Conservation (phyloP, 1,139 yeast genomes). For the Geotrichum klebahnii region DNA sequence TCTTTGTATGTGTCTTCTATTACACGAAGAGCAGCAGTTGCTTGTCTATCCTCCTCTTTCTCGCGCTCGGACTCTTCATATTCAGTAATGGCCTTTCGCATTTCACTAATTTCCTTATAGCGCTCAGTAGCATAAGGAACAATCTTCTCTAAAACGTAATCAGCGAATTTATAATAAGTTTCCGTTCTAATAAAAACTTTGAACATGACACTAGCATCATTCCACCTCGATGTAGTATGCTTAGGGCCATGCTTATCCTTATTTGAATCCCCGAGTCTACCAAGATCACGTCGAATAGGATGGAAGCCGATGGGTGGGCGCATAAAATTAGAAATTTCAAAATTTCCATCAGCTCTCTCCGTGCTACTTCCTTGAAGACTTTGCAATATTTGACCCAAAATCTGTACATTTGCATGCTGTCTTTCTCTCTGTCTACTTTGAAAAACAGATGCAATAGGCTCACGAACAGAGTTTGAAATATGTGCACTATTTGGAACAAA, state of each 20-base stretch:
- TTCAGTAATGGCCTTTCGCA: constrained; percentile 17
- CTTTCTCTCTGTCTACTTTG: neutral
- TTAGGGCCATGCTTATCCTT: constrained; percentile 38
- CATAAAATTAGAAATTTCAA: constrained; percentile 8
- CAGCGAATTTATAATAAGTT: constrained; percentile 48
- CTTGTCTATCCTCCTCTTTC: constrained; percentile 37
- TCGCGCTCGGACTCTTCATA: constrained; percentile 27
- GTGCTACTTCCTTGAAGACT: constrained; percentile 7
- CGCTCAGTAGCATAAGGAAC: constrained; percentile 37
- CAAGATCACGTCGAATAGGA: constrained; percentile 6
- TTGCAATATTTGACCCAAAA: constrained; percentile 16
- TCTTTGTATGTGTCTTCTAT: constrained; percentile 30
- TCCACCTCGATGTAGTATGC: constrained; percentile 69
- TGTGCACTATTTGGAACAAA: constrained; percentile 1
- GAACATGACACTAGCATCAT: constrained; percentile 52
- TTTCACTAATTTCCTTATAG: constrained; percentile 39
- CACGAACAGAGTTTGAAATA: neutral
- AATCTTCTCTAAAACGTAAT: constrained; percentile 45
- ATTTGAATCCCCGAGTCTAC: constrained; percentile 22
- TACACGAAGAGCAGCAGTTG: constrained; percentile 30
- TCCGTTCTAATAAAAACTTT: constrained; percentile 45
- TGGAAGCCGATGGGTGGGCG: neutral
- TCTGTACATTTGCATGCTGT: constrained; percentile 3
- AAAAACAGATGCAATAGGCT: constrained; percentile 3
- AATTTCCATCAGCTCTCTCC: constrained; percentile 6